Percentiles rank a stretch among this genome's conserved stretches.
Conservation (phyloP, 1,284 basidiomycete genomes). For the Schizophyllum amplum region DNA sequence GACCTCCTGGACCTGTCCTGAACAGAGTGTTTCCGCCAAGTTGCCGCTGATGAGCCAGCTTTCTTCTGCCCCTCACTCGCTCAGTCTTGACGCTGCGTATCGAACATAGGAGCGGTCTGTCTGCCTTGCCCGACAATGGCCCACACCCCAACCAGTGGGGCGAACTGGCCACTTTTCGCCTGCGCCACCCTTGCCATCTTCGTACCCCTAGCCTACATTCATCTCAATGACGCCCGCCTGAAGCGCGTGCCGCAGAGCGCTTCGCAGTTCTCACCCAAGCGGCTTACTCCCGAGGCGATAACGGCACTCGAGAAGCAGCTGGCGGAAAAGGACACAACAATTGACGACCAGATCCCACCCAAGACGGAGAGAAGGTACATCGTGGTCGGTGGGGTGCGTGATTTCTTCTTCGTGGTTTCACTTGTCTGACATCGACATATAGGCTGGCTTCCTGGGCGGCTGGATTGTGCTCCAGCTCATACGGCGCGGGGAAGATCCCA, state of each 20-base stretch:
- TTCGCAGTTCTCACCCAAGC: conserved; percentile 5
- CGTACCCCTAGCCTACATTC: not conserved
- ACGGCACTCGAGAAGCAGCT: not conserved
- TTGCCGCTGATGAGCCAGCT: no score
- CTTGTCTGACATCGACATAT: not conserved
- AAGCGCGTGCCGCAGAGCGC: conserved; percentile 4
- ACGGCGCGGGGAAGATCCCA: conserved; percentile 59
- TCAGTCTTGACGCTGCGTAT: no score
- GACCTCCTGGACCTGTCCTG: no score
- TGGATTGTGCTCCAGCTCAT: conserved; percentile 67
- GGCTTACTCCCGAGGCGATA: conserved; percentile 9
- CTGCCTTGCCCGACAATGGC: no score
- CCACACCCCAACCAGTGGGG: no score
- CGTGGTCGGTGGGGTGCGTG: conserved; percentile 44
- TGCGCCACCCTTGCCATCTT: not conserved
- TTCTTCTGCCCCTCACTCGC: no score
- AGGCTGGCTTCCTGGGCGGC: conserved; percentile 68
- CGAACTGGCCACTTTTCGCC: not conserved
- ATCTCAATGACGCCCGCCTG: conserved; percentile 8
- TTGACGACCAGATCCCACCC: conserved; percentile 31
- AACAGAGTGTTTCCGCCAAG: no score
- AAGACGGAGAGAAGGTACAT: conserved; percentile 51
- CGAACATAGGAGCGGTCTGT: no score
- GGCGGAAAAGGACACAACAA: conserved; percentile 15
- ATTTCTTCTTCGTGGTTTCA: not conserved